Evolutionary conservation across 805 yeast species (phyloP).

Genomic region (Suhomyces sp.): DNA sequence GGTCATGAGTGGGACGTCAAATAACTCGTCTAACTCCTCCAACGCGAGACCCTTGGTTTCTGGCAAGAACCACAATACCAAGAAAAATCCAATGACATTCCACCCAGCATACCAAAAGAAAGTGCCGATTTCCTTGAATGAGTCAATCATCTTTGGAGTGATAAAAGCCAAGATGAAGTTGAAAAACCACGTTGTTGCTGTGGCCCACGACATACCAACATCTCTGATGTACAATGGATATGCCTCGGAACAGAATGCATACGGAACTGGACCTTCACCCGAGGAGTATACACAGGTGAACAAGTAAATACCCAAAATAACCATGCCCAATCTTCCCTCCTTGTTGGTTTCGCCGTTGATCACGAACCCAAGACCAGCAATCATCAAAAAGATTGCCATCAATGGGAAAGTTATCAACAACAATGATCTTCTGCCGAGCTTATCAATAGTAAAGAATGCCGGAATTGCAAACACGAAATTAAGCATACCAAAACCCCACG

Average conservation of each 20-base stretch:
- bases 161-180: slow-evolving; percentile 69
- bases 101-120: slow-evolving; percentile 88
- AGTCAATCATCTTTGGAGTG: slow-evolving; percentile 69
- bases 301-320: slow-evolving; percentile 70
- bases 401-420: slow-evolving; percentile 60
- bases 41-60: slow-evolving; percentile 71
- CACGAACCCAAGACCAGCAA: slow-evolving; percentile 73
- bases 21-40: slow-evolving; percentile 75
- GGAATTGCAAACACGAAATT: slow-evolving; percentile 84
- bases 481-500: slow-evolving; percentile 83
- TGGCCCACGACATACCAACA: slow-evolving; percentile 75
- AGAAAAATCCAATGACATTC: slow-evolving; percentile 68
- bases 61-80: slow-evolving; percentile 69
- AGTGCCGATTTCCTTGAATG: slow-evolving; percentile 79
- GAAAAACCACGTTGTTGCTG: slow-evolving; percentile 76
- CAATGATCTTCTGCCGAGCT: slow-evolving; percentile 66
- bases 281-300: slow-evolving; percentile 73
- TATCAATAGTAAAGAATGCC: slow-evolving; percentile 76
- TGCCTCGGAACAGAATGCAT: slow-evolving; percentile 84
- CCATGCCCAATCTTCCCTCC: slow-evolving; percentile 61
- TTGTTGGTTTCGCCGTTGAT: slow-evolving; percentile 44
- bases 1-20: slow-evolving; percentile 53
- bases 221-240: slow-evolving; percentile 78
- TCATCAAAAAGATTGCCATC: slow-evolving; percentile 54
- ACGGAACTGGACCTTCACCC: slow-evolving; percentile 89